Conservation (phyloP, 2,329 filamentous ascomycete species). For the Colletotrichum tropicale region DNA sequence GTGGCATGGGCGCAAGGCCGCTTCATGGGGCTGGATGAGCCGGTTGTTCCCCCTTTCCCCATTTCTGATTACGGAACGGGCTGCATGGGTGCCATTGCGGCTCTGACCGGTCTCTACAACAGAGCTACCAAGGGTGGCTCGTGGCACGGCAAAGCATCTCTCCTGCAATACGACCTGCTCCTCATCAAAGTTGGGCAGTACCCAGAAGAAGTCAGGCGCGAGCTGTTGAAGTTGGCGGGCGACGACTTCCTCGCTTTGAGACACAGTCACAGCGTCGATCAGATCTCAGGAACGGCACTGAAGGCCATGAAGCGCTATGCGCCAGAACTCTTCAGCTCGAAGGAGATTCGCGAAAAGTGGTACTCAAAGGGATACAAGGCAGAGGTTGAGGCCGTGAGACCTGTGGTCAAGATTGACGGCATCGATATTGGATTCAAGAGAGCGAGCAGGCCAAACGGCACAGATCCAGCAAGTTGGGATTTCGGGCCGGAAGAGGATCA, state of each 20-base stretch:
- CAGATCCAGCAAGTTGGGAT: slow-evolving; percentile 62
- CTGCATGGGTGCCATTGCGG: slow-evolving; percentile 72
- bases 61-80: slow-evolving; percentile 74
- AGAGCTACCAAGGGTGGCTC: slow-evolving; percentile 68
- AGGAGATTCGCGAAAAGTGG: slow-evolving; percentile 53
- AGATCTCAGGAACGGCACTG: slow-evolving; percentile 65
- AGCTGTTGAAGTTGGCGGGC: slow-evolving; percentile 53
- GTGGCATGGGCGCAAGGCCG: slow-evolving; percentile 66
- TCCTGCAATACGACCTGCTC: slow-evolving; percentile 72
- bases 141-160: slow-evolving; percentile 67
- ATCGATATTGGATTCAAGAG: slow-evolving; percentile 48
- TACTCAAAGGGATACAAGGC: slow-evolving; percentile 45
- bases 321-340: slow-evolving; percentile 57
- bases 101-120: slow-evolving; percentile 66
- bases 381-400: slow-evolving; percentile 45
- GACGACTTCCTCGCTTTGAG: slow-evolving; percentile 60
- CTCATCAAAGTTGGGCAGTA: slow-evolving; percentile 66
- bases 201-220: slow-evolving; percentile 53
- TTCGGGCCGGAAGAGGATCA: slow-evolving; percentile 48
- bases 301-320: slow-evolving; percentile 56
- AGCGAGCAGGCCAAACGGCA: slow-evolving; percentile 54
- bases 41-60: slow-evolving; percentile 69
- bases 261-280: slow-evolving; percentile 68
- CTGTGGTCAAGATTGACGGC: slow-evolving; percentile 48
- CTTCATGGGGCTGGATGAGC: slow-evolving; percentile 65